Conservation (phyloP, 441 rosid genomes). For the Pelargonium fulgidum region DNA sequence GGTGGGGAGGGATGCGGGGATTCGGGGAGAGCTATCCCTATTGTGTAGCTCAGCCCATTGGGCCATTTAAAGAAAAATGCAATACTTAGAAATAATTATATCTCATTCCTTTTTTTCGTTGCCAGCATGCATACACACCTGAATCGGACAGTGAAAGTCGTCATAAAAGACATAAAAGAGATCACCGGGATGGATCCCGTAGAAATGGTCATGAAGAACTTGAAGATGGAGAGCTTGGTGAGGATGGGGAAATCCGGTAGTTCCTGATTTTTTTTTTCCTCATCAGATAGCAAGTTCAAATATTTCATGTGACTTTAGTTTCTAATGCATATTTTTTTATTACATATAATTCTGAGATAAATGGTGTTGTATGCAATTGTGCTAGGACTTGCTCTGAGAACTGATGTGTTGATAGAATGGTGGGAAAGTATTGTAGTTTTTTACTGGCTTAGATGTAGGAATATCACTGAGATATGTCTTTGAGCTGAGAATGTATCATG, state of each 20-base stretch:
- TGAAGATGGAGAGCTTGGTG: conserved; percentile 72
- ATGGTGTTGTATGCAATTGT: background rate
- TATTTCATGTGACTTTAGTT: background rate
- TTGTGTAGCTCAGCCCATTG: too few species aligned
- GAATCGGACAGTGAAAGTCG: conserved; percentile 76
- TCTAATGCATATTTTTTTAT: background rate
- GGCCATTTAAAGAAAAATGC: background rate
- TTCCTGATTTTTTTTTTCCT: background rate
- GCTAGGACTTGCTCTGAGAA: background rate
- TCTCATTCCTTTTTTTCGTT: conserved; percentile 14
- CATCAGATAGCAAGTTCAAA: background rate
- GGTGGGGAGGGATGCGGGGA: too few species aligned
- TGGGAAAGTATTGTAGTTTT: background rate
- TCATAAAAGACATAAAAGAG: conserved; percentile 71
- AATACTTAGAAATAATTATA: background rate
- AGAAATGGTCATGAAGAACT: conserved; percentile 52
- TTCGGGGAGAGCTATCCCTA: too few species aligned
- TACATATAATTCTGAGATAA: background rate
- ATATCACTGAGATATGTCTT: background rate
- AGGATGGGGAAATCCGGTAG: conserved; percentile 59
- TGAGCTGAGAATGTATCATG: background rate
- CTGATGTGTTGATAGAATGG: background rate
- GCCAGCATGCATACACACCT: conserved; percentile 76
- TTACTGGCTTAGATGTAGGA: background rate
- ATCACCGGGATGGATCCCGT: conserved; percentile 47